Evolutionary conservation across 2,329 filamentous ascomycete species (phyloP).

Genomic region (Aspergillus pseudonomiae): DNA sequence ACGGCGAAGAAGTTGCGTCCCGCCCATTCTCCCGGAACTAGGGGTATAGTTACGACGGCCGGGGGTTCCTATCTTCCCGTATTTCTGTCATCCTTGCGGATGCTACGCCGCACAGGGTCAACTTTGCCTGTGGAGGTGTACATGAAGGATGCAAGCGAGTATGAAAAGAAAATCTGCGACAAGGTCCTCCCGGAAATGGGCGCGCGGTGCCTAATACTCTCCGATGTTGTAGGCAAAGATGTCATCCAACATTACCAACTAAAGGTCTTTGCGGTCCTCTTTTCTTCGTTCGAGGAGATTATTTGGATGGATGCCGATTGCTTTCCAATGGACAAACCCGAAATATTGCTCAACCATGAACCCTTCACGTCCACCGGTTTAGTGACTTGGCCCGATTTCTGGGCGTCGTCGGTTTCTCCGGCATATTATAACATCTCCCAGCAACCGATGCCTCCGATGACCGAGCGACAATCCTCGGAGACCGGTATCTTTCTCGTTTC

Average conservation of each 20-base stretch:
- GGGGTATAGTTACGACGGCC: constrained; percentile 57
- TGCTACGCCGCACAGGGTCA: constrained; percentile 56
- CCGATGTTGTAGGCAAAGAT: constrained; percentile 44
- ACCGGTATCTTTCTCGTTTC: constrained; percentile 41
- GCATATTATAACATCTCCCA: constrained; percentile 47
- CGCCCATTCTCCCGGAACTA: constrained; percentile 42
- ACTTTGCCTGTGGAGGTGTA: constrained; percentile 53
- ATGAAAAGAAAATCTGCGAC: constrained; percentile 45
- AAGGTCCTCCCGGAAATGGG: constrained; percentile 44
- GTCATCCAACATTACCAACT: constrained; percentile 55
- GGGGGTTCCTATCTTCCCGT: constrained; percentile 53
- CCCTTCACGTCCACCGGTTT: constrained; percentile 57
- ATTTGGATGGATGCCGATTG: constrained; percentile 63
- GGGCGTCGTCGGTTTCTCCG: constrained; percentile 48
- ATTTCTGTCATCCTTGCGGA: constrained; percentile 54
- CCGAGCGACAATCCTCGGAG: constrained; percentile 40
- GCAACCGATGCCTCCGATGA: constrained; percentile 36
- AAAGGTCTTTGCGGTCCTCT: constrained; percentile 60
- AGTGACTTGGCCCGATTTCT: constrained; percentile 60
- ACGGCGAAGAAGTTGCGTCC: constrained; percentile 33
- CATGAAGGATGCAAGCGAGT: constrained; percentile 43
- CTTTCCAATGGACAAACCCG: constrained; percentile 54
- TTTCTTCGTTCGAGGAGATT: constrained; percentile 62
- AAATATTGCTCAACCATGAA: constrained; percentile 53
- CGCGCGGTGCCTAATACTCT: constrained; percentile 47